A percentile compares a stretch with the other conserved stretches of the same genome.
Conservation (phyloP, 2,329 filamentous ascomycete species). For the Colletotrichum sp. region DNA sequence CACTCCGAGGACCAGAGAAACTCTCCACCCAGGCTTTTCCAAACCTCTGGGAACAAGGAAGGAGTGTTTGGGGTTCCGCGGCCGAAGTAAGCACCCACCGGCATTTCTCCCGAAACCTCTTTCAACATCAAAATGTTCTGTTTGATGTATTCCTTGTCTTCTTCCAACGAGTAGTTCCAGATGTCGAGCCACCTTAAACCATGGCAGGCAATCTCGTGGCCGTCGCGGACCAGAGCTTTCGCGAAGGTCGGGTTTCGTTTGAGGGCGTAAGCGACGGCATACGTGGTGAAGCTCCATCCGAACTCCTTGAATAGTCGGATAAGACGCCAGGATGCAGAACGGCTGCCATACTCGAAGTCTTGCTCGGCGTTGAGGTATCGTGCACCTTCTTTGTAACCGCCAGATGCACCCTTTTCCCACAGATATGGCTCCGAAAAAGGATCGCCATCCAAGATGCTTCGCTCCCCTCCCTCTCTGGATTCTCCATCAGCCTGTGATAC, state of each 20-base stretch:
- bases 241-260: constrained; percentile 44
- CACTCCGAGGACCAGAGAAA: constrained; percentile 32
- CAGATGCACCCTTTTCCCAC: constrained; percentile 28
- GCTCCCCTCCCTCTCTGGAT: constrained; percentile 29
- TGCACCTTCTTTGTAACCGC: constrained; percentile 23
- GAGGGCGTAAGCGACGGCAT: constrained; percentile 42
- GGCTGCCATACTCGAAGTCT: constrained; percentile 28
- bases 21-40: constrained; percentile 29
- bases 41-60: constrained; percentile 29
- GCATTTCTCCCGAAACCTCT: constrained; percentile 34
- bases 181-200: constrained; percentile 48
- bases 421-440: constrained; percentile 25
- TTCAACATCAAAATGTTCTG: constrained; percentile 38
- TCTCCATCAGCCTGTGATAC: not conserved
- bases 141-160: constrained; percentile 42
- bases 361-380: constrained; percentile 27
- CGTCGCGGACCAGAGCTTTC: constrained; percentile 40
- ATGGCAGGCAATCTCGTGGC: constrained; percentile 45
- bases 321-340: constrained; percentile 38
- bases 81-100: constrained; percentile 39
- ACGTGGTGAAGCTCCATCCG: constrained; percentile 46
- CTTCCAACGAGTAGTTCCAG: constrained; percentile 37
- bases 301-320: constrained; percentile 45
- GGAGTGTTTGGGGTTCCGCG: constrained; percentile 31
- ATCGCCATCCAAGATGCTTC: constrained; percentile 28